A percentile compares a stretch with the other conserved stretches of the same genome.
These are phyloP conservation scores for Stereocaulon alpinum DNA, from an alignment of 495 filamentous ascomycete species.

Conservation along the genomic window DNA sequence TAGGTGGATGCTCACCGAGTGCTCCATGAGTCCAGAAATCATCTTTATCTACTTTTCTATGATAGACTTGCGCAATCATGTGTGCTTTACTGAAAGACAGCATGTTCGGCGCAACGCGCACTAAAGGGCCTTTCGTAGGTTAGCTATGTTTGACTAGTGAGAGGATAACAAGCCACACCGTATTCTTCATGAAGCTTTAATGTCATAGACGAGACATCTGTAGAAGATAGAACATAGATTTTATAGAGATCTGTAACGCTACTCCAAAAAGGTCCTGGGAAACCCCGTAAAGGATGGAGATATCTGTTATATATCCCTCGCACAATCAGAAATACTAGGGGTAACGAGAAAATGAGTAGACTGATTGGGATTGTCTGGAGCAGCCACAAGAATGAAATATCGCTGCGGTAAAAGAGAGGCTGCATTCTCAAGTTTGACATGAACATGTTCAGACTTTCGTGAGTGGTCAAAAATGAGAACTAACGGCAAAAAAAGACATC, in stretches of 20 bases:
- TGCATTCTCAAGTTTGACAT: no score
- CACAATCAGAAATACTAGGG: no score
- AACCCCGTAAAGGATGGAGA: not conserved
- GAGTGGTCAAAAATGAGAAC: no score
- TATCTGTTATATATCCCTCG: not conserved
- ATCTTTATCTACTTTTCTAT: not conserved
- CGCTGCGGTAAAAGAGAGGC: no score
- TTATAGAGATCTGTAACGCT: not conserved
- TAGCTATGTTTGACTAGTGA: not conserved
- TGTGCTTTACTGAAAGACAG: not conserved
- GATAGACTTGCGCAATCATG: not conserved
- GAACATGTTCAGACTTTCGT: no score
- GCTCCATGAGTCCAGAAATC: not conserved
- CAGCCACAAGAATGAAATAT: no score
- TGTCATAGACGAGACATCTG: not conserved
- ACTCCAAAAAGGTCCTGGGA: not conserved
- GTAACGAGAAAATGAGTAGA: no score
- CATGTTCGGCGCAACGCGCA: slow-evolving; percentile 1
- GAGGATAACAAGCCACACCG: not conserved
- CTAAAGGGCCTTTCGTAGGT: not conserved
- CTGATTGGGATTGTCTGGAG: no score
- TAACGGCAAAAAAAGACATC: no score
- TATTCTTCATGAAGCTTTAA: not conserved
- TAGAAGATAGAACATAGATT: not conserved
- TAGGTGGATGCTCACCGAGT: not conserved